Conservation (phyloP, 176 grass and related monocot genomes). For the Raddia guianensis region DNA sequence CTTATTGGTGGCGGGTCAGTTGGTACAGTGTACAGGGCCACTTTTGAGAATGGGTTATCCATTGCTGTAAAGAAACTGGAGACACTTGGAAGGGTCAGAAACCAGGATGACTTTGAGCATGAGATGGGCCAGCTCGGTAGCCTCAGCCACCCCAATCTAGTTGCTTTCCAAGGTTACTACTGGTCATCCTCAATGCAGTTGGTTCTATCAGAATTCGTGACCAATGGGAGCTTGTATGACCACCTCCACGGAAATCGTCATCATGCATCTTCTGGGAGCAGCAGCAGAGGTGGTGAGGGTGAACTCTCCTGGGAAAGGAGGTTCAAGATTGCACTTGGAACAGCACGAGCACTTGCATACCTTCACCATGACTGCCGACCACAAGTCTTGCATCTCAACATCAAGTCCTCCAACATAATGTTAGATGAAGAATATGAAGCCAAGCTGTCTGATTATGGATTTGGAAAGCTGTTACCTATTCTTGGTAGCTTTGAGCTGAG, state of each 20-base stretch:
- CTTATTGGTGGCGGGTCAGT: constrained; percentile 88
- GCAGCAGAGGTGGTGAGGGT: constrained; percentile 41
- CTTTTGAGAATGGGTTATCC: constrained; percentile 74
- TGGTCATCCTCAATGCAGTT: constrained; percentile 94
- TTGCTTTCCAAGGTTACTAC: constrained; percentile 89
- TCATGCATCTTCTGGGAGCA: constrained; percentile 47
- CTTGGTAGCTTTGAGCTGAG: constrained; percentile 81
- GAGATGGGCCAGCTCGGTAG: constrained; percentile 81
- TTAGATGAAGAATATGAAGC: constrained; percentile 79
- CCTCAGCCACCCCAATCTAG: constrained; percentile 73
- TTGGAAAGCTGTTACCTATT: constrained; percentile 81
- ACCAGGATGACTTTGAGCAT: constrained; percentile 94
- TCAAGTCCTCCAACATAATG: constrained; percentile 97
- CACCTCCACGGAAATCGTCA: constrained; percentile 66
- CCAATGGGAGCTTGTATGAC: constrained; percentile 78
- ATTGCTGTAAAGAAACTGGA: constrained; percentile 96
- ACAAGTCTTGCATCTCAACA: constrained; percentile 92
- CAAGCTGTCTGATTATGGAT: constrained; percentile 92
- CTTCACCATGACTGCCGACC: constrained; percentile 95
- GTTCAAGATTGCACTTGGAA: constrained; percentile 79
- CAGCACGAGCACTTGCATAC: constrained; percentile 75
- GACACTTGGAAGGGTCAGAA: constrained; percentile 71
- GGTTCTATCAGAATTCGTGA: constrained; percentile 73
- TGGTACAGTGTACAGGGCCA: constrained; percentile 89
- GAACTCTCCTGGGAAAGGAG: constrained; percentile 77